Conservation (phyloP, 179 eudicot genomes). For the Silene coronaria region DNA sequence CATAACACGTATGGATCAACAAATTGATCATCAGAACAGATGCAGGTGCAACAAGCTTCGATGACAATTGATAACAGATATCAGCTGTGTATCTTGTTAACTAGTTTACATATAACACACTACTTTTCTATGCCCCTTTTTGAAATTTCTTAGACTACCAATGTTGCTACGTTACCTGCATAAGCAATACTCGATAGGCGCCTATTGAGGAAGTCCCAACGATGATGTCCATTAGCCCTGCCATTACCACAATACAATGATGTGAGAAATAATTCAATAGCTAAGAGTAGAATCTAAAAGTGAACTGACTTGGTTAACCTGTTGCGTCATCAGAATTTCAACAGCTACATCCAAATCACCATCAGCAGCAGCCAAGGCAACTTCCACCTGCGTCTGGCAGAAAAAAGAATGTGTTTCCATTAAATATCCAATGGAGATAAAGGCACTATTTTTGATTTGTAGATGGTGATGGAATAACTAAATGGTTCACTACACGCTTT, state of each 20-base stretch:
- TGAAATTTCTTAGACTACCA: neutral
- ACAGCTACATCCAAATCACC: slow-evolving; percentile 78
- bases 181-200: neutral
- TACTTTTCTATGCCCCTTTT: neutral
- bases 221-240: slow-evolving; percentile 23
- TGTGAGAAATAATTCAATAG: neutral
- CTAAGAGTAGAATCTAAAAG: neutral
- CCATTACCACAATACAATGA: neutral
- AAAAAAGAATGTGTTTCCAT: neutral
- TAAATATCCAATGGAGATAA: neutral
- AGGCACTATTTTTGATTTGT: too few species aligned
- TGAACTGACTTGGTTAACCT: slow-evolving; percentile 29
- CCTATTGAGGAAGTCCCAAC: neutral
- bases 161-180: neutral
- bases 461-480: neutral
- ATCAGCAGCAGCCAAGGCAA: slow-evolving; percentile 95
- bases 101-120: neutral
- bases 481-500: too few species aligned
- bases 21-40: neutral
- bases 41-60: neutral
- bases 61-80: neutral
- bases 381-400: slow-evolving; percentile 87
- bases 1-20: neutral
- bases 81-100: neutral
- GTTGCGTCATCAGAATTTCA: slow-evolving; percentile 92